Evolutionary conservation across 768 basidiomycete genomes (phyloP), one percentile per base, ranked within the genome.

Genomic region (Tulasnella sp.): DNA sequence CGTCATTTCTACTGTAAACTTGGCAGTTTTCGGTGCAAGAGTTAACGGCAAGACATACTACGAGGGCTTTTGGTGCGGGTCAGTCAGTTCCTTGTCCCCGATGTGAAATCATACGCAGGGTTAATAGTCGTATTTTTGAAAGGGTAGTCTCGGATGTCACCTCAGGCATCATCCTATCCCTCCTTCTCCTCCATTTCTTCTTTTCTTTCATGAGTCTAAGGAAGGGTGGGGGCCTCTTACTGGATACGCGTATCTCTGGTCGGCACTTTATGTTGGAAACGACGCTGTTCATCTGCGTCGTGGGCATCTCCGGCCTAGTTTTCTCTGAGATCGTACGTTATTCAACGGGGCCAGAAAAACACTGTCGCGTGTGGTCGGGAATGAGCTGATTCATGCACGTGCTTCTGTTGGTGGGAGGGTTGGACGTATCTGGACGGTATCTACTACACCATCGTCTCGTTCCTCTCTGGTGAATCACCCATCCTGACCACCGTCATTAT

Each of bases 391-490:
- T 34, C 21, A 44, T 54, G 24, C 17, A 59, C 17, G 7, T 30
- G 24, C 43, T 47, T 27, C 29, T 8, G 48, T 49, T 11, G 30
- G 48, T 30, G 45, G 60, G 62, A 63, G 48, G 24, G 48, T 9
- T 63, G 62, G 62, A 54, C 62, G 4, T 63, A 53, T 30, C 29
- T 62, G 17, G 61, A 63, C 21, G 59, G 62, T 19, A 63, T 63
- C 13, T 63, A 63, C 26, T 63, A 61, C 62, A 48, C 34, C 4
- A 43, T 55, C 8, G 62, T 54, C 1, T 53, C 62, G 3, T 63
- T 61, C 50, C 27, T 61, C 34, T 7, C 34, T 15, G 15, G 34
- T 5, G 15, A 7, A 38, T 38, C 34, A 5, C 5, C 34, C 15
- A 5, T 38, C 34, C 34, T 5, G 5, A 15, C 15, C 34, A 38